These are phyloP conservation scores for Austropuccinia psidii DNA, from an alignment of 1,284 basidiomycete species.

Conservation along the genomic window DNA sequence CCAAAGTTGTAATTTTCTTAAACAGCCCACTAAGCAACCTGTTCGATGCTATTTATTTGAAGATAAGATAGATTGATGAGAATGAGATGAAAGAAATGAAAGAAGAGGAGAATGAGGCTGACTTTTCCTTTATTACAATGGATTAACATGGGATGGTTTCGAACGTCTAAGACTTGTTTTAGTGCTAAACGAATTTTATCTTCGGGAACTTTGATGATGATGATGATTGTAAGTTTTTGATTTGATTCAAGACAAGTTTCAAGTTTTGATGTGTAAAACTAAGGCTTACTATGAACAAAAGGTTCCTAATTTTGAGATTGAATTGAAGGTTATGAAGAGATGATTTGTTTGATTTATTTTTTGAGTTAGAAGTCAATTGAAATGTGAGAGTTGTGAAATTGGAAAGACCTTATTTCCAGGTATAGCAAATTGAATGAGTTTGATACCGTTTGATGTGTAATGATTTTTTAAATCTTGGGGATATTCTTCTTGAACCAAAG, in stretches of 20 bases:
- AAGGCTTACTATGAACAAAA: constrained; percentile 49
- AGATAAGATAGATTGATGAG: neutral
- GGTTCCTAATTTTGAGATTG: constrained; percentile 46
- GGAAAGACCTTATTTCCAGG: constrained; percentile 53
- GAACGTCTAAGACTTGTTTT: constrained; percentile 52
- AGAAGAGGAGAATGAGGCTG: constrained; percentile 29
- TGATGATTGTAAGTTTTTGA: neutral
- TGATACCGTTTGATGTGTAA: constrained; percentile 49
- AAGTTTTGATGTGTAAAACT: neutral
- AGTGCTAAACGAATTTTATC: constrained; percentile 54
- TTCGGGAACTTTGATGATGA: constrained; percentile 48
- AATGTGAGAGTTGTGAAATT: constrained; percentile 34
- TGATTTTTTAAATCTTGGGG: constrained; percentile 53
- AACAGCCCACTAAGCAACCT: constrained; percentile 55
- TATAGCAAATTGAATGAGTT: constrained; percentile 54
- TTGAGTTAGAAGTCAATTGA: neutral
- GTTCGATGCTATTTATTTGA: constrained; percentile 51
- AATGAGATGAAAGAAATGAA: neutral
- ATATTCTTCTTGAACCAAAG: constrained; percentile 54
- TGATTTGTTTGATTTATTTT: neutral
- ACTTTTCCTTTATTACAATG: constrained; percentile 58
- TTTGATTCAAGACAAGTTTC: neutral
- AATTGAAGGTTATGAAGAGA: neutral
- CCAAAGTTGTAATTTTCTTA: constrained; percentile 54
- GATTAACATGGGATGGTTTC: constrained; percentile 55